Evolutionary conservation across 164 flowering plant species (phyloP).

Genomic region (Nelumbo lutea): DNA sequence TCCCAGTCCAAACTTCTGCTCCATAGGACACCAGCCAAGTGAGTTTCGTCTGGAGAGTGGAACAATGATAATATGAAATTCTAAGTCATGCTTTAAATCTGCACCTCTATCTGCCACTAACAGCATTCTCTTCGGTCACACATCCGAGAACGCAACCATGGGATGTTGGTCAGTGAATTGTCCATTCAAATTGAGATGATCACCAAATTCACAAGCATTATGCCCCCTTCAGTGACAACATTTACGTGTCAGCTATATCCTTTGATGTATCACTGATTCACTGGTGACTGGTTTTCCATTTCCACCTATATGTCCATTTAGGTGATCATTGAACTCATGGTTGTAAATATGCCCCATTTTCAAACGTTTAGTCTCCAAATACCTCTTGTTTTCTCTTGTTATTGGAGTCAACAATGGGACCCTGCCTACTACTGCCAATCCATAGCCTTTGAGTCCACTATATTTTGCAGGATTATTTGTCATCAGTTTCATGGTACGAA

Average conservation of each 20-base stretch:
- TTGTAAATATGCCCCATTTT: slow-evolving; percentile 94
- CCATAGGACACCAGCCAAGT: too few species aligned
- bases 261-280: neutral
- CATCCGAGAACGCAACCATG: too few species aligned
- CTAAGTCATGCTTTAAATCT: too few species aligned
- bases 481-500: slow-evolving; percentile 87
- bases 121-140: too few species aligned
- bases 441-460: slow-evolving; percentile 85
- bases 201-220: too few species aligned
- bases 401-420: slow-evolving; percentile 76
- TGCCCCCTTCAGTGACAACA: too few species aligned
- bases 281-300: slow-evolving; percentile 18
- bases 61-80: too few species aligned
- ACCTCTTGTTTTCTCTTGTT: slow-evolving; percentile 77
- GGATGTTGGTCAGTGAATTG: too few species aligned
- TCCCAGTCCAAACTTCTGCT: too few species aligned
- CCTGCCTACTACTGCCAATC: slow-evolving; percentile 64
- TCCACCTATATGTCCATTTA: slow-evolving; percentile 17
- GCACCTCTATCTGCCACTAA: too few species aligned
- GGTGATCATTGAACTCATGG: slow-evolving; percentile 28
- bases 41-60: too few species aligned
- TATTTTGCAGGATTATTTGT: slow-evolving; percentile 95
- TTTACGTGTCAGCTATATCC: slow-evolving; percentile 8
- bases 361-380: slow-evolving; percentile 80
- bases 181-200: too few species aligned